A percentile compares a stretch with the other conserved stretches of the same genome.
Evolutionary conservation across 768 basidiomycete genomes (phyloP).

Genomic region (Inosperma sp.): DNA sequence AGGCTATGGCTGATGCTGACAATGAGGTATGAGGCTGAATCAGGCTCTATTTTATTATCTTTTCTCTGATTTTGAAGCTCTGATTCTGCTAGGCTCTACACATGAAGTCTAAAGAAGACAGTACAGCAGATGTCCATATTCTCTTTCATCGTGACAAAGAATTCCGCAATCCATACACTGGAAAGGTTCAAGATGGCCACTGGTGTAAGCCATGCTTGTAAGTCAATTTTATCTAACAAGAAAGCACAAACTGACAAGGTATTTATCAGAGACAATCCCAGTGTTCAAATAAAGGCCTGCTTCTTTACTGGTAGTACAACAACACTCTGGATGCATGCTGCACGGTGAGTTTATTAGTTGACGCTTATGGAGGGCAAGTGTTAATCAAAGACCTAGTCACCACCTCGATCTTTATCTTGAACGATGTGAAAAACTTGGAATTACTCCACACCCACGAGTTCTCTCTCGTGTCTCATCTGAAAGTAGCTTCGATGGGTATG

Average conservation of each 20-base stretch:
- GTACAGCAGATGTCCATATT: slow-evolving; percentile 6
- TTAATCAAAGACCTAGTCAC: not conserved
- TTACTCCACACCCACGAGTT: slow-evolving; percentile 6
- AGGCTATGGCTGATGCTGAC: no score
- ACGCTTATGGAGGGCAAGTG: not conserved
- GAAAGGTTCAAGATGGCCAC: slow-evolving; percentile 10
- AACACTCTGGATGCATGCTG: not conserved
- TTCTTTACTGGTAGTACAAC: not conserved
- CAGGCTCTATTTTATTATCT: not conserved
- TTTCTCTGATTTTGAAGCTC: not conserved
- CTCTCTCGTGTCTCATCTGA: not conserved
- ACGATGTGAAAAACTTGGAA: slow-evolving; percentile 9
- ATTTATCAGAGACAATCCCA: not conserved
- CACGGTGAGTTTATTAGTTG: not conserved
- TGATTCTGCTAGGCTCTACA: not conserved
- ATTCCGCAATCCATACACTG: slow-evolving; percentile 10
- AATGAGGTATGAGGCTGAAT: not conserved
- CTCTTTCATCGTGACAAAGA: slow-evolving; percentile 7
- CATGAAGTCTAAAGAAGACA: slow-evolving; percentile 1
- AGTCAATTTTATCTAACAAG: slow-evolving; percentile 10
- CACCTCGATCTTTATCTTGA: slow-evolving; percentile 12
- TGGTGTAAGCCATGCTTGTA: slow-evolving; percentile 16
- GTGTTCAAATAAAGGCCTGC: not conserved
- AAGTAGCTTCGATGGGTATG: not conserved
- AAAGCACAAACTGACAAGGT: not conserved